Percentiles rank a stretch among this genome's conserved stretches.
These are phyloP conservation scores for Fraxinus anomala DNA, from an alignment of 257 asterid genomes.

Conservation along the genomic window DNA sequence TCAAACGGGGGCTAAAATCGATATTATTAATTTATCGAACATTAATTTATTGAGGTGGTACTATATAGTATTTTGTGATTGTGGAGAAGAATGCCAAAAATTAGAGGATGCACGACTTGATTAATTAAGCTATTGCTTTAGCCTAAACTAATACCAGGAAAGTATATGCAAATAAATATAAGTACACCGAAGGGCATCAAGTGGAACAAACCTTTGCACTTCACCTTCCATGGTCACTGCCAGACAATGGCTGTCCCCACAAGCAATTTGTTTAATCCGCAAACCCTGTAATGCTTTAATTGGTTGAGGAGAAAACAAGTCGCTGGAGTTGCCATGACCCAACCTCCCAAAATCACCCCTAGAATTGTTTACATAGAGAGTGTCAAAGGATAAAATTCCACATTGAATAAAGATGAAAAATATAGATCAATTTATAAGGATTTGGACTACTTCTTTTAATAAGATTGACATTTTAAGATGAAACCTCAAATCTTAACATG, in stretches of 20 bases:
- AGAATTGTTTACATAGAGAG: slow-evolving; percentile 23
- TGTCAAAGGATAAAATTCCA: no score
- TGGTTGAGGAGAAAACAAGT: slow-evolving; percentile 91
- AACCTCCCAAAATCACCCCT: slow-evolving; percentile 99
- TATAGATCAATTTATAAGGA: no score
- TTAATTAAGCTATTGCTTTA: not conserved
- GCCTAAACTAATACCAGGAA: not conserved
- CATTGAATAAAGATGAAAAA: no score
- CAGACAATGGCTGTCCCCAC: slow-evolving; percentile 99
- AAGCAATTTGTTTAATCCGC: slow-evolving; percentile 85
- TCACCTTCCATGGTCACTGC: slow-evolving; percentile 98
- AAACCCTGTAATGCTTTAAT: slow-evolving; percentile 82
- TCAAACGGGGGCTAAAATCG: no score
- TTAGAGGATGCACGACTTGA: no score
- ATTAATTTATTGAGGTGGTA: no score
- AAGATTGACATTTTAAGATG: no score
- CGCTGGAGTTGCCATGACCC: slow-evolving; percentile 98
- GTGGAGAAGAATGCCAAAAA: no score
- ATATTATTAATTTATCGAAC: no score
- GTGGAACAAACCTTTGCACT: slow-evolving; percentile 71
- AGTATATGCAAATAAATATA: slow-evolving; percentile 1
- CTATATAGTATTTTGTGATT: no score
- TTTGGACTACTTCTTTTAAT: no score
- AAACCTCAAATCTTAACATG: no score
- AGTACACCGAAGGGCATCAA: not conserved